Conservation (phyloP, 2,329 filamentous ascomycete genomes). For the Leptographium flavum region DNA sequence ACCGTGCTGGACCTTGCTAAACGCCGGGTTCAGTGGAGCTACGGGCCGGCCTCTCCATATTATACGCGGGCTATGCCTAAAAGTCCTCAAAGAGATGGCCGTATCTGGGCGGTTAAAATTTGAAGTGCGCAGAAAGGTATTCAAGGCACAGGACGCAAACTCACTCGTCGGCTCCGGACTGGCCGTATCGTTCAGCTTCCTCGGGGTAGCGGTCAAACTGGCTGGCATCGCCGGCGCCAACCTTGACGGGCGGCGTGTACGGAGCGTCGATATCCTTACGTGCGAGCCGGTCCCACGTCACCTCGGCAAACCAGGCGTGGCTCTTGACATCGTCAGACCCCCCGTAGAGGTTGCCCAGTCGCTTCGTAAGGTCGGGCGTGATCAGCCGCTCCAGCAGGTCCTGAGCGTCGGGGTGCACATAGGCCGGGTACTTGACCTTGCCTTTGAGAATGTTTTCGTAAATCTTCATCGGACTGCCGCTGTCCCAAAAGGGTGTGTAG, state of each 20-base stretch:
- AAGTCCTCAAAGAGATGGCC: slow-evolving; percentile 67
- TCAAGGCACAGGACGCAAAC: slow-evolving; percentile 24
- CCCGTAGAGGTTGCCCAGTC: slow-evolving; percentile 83
- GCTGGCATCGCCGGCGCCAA: slow-evolving; percentile 85
- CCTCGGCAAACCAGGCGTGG: slow-evolving; percentile 92
- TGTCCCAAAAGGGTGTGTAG: slow-evolving; percentile 98
- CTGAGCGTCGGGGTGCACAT: slow-evolving; percentile 88
- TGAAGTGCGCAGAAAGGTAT: neutral
- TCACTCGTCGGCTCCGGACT: slow-evolving; percentile 69
- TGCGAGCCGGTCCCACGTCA: slow-evolving; percentile 89
- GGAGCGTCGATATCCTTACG: slow-evolving; percentile 97
- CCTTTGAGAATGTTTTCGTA: slow-evolving; percentile 98
- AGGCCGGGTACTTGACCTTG: slow-evolving; percentile 89
- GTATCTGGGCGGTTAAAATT: no score
- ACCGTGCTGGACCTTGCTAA: neutral
- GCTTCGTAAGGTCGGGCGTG: slow-evolving; percentile 86
- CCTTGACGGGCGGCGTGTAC: slow-evolving; percentile 90
- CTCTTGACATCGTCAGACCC: slow-evolving; percentile 88
- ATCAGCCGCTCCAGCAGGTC: slow-evolving; percentile 87
- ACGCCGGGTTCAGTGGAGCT: neutral
- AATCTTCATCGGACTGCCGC: slow-evolving; percentile 94
- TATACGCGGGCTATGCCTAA: slow-evolving; percentile 20
- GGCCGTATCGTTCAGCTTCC: slow-evolving; percentile 85
- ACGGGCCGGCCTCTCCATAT: neutral
- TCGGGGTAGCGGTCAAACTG: slow-evolving; percentile 98